Base-by-base conservation (phyloP, 371 early-diverging fungal genomes). In the Mortierella sp. region DNA sequence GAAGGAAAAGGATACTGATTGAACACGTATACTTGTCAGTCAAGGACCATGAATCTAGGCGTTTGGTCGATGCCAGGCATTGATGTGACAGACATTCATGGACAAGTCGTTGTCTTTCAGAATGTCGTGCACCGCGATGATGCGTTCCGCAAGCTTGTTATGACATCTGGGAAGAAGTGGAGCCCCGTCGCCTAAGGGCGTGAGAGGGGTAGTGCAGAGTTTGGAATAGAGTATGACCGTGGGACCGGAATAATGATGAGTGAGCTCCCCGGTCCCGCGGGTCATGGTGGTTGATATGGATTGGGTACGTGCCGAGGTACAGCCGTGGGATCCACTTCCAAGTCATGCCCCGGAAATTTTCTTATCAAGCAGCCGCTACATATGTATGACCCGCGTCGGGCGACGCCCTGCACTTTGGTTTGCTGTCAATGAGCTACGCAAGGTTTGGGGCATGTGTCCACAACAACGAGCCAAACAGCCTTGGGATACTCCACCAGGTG, bases 51-150 rank as follows among this genome's bases (percentile, higher is more conserved):
- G 64, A 68, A 68, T 13, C 39, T 74, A 14, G 76, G 68, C 7
- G 19, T 68, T 17, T 74, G 68, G 76, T 74, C 76, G 7, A 74
- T 68, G 69, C 68, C 76, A 3, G 76, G 76, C 2, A 64, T 74
- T 44, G 68, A 67, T 9, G 68, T 74, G 29, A 68, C 64, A 13
- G 68, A 74, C 16, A 60, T 74, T 28, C 29, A 61, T 34, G 76
- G 76, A 14, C 64, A 51, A 16, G 63, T 63, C 12, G 56, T 54
- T 2, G 60, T 47, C 17, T 74, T 74, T 45, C 76, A 74, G 45
- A 74, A 68, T 41, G 76, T 74, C 2, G 76, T 68, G 12, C 59
- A 64, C 12, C 68, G 76, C 28, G 76, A 74, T 37, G 68, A 74
- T 3, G 76, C 76, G 27, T 74, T 74, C 61, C 60, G 76, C 17